These are phyloP conservation scores for Gossypium schwendimanii DNA, from an alignment of 441 rosid genomes.

Conservation along the genomic window DNA sequence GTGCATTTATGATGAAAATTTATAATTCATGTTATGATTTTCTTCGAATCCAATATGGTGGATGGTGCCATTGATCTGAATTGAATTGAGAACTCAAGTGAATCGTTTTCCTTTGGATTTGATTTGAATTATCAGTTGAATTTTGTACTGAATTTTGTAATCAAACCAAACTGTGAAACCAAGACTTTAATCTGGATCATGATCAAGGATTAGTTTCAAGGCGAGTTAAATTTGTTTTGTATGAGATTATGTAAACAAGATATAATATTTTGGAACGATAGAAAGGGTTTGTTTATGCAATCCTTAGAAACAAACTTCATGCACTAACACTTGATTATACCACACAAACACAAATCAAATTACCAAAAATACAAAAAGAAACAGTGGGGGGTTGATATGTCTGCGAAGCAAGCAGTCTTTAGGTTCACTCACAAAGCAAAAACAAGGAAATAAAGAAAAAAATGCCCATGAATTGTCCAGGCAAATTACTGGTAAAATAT, in stretches of 20 bases:
- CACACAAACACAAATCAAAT: background rate
- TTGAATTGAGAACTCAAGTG: background rate
- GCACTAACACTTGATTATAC: background rate
- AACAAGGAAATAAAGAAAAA: background rate
- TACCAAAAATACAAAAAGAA: background rate
- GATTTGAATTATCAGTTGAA: background rate
- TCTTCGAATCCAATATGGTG: background rate
- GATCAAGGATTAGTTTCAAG: background rate
- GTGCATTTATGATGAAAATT: background rate
- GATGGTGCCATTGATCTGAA: background rate
- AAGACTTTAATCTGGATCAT: background rate
- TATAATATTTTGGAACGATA: background rate
- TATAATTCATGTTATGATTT: background rate
- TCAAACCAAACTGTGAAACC: background rate
- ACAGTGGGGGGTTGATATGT: background rate
- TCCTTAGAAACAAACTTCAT: background rate
- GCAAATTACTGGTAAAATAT: background rate
- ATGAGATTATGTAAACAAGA: background rate
- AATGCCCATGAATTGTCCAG: background rate
- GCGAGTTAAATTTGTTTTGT: background rate
- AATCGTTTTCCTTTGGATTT: background rate
- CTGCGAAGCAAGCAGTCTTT: slow-evolving; percentile 1
- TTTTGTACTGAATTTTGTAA: background rate
- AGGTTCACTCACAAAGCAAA: background rate
- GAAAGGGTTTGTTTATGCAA: background rate